A percentile compares a stretch with the other conserved stretches of the same genome.
Evolutionary conservation across 768 basidiomycete species (phyloP).

Genomic region (Lactarius trivialis): DNA sequence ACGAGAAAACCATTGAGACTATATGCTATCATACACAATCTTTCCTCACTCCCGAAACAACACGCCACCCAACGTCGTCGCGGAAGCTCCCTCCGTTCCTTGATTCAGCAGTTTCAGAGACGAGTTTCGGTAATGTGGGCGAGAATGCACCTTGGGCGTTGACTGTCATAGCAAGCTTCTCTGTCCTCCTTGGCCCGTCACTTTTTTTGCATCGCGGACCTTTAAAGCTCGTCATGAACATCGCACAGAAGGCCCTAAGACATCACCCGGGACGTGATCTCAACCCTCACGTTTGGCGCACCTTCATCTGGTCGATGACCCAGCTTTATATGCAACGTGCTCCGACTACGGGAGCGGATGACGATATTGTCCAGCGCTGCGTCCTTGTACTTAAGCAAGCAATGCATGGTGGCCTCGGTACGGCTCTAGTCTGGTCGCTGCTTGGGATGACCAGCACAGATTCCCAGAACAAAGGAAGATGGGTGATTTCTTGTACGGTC

Average conservation of each 20-base stretch:
- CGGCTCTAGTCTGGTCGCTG: constrained; percentile 7
- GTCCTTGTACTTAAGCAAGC: constrained; percentile 17
- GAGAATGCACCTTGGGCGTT: constrained; percentile 16
- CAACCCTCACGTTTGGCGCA: constrained; percentile 18
- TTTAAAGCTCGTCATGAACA: constrained; percentile 16
- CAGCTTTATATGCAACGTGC: constrained; percentile 11
- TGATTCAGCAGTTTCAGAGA: constrained; percentile 9
- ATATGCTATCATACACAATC: constrained; percentile 12
- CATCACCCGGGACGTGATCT: constrained; percentile 14
- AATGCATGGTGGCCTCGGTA: constrained; percentile 9
- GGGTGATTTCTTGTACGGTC: background rate
- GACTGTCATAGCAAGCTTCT: constrained; percentile 8
- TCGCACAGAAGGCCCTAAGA: constrained; percentile 6
- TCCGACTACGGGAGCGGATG: background rate
- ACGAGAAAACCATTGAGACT: constrained; percentile 1
- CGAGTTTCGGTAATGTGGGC: background rate
- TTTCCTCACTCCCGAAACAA: constrained; percentile 18
- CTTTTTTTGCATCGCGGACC: constrained; percentile 14
- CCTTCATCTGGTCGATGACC: constrained; percentile 20
- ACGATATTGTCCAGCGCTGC: constrained; percentile 8
- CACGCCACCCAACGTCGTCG: constrained; percentile 15
- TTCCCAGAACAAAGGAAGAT: background rate
- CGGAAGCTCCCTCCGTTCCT: constrained; percentile 12
- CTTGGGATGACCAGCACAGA: background rate
- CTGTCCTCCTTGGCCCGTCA: constrained; percentile 12